phyloP scores from a whole-genome alignment of 2,329 filamentous ascomycete genomes.

The Claviceps cyperi region DNA sequence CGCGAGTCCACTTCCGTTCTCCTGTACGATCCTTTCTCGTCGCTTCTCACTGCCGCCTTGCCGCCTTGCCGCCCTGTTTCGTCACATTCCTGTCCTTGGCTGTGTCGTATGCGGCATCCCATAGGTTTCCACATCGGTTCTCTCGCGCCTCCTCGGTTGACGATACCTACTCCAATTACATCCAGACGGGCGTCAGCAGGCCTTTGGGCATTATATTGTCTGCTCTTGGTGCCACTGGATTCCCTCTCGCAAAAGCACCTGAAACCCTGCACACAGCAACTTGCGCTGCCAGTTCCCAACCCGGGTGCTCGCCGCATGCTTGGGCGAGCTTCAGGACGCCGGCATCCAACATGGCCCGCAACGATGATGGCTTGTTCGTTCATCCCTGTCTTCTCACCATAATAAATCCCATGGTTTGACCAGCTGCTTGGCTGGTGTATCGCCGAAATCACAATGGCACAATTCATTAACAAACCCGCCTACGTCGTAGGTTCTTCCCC shows the following conservation, averaged over 20 bases:
- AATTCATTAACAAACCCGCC: conserved; percentile 1
- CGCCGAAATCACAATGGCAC: neutral
- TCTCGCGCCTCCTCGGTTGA: conserved; percentile 4
- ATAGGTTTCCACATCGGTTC: conserved; percentile 1
- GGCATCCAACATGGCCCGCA: conserved; percentile 33
- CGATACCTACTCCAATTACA: conserved; percentile 1
- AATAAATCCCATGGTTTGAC: neutral
- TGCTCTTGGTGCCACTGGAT: neutral
- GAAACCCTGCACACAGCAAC: neutral
- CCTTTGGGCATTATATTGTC: neutral
- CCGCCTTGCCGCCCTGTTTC: neutral
- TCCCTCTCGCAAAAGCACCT: neutral
- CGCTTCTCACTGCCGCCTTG: neutral
- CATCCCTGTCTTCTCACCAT: neutral
- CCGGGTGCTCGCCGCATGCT: neutral
- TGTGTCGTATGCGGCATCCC: conserved; percentile 3
- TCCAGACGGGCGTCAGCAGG: conserved; percentile 4
- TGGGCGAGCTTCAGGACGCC: conserved; percentile 2
- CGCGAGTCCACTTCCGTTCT: neutral
- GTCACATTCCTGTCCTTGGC: neutral
- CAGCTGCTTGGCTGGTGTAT: neutral
- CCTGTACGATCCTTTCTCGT: neutral
- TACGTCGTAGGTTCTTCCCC: conserved; percentile 40
- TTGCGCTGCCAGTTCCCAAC: neutral
- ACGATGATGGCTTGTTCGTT: conserved; percentile 36